Percentiles rank a stretch among this genome's conserved stretches.
Conservation (phyloP, 192 early-diverging fungal genomes). For the Gamsiella multidivaricata region DNA sequence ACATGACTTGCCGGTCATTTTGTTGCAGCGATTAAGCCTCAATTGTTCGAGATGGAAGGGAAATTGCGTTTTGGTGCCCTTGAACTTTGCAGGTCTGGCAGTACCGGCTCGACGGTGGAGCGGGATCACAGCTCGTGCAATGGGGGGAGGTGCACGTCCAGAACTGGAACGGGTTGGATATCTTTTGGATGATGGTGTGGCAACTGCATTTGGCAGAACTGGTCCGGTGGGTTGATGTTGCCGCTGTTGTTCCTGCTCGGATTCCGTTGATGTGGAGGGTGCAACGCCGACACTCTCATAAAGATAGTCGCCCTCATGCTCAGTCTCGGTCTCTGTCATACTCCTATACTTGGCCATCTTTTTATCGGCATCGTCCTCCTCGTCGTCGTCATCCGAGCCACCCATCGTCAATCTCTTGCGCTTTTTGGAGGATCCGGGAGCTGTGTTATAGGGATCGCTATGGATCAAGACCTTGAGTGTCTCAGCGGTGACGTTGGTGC, state of each 20-base stretch:
- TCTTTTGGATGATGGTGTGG: too few species aligned
- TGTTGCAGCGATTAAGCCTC: conserved; percentile 15
- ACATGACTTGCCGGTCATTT: conserved; percentile 6
- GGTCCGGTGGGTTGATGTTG: not conserved
- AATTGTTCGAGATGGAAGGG: conserved; percentile 26
- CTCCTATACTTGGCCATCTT: conserved; percentile 12
- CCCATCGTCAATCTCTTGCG: not conserved
- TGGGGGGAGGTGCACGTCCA: too few species aligned
- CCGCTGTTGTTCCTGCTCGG: conserved; percentile 27
- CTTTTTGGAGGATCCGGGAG: not conserved
- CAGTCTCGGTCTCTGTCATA: conserved; percentile 47
- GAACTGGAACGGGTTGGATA: not conserved
- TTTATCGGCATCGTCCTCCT: not conserved
- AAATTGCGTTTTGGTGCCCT: conserved; percentile 31
- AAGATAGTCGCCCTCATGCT: conserved; percentile 17
- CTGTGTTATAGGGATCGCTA: conserved; percentile 20
- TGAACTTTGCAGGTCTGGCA: conserved; percentile 39
- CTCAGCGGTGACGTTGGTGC: conserved; percentile 32
- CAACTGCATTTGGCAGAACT: not conserved
- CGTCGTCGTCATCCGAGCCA: not conserved
- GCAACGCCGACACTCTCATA: conserved; percentile 14
- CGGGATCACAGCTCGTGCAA: not conserved
- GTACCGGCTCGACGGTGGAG: conserved; percentile 24
- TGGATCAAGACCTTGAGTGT: conserved; percentile 35
- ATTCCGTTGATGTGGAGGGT: conserved; percentile 24